Conservation (phyloP, 2,329 filamentous ascomycete genomes). For the Orbilia brochopaga region DNA sequence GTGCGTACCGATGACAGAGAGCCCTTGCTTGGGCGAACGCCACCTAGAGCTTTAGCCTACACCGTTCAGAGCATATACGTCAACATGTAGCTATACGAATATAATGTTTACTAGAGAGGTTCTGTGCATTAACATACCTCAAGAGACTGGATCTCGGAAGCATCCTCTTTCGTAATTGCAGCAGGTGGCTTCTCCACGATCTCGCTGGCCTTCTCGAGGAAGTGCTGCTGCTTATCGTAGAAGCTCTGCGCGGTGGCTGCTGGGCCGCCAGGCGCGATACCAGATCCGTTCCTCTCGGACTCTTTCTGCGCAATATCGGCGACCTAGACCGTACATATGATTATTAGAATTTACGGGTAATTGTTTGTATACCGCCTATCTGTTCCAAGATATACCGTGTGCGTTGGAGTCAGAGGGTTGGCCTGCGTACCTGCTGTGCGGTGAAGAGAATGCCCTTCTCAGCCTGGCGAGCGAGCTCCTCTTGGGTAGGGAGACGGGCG, state of each 20-base stretch:
- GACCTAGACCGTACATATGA: constrained; percentile 16
- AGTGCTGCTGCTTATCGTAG: constrained; percentile 57
- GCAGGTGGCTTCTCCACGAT: constrained; percentile 55
- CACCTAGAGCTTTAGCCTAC: constrained; percentile 31
- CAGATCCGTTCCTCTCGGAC: constrained; percentile 55
- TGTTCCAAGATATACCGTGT: too few relatives aligned
- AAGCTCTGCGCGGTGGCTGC: constrained; percentile 57
- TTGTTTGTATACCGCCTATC: too few relatives aligned
- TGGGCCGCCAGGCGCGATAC: constrained; percentile 56
- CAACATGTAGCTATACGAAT: too few relatives aligned
- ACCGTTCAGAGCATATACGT: background rate
- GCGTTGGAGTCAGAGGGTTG: too few relatives aligned
- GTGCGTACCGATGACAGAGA: constrained; percentile 26
- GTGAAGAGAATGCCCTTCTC: constrained; percentile 55
- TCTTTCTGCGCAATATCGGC: constrained; percentile 54
- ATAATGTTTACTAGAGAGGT: too few relatives aligned
- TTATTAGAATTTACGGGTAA: too few relatives aligned
- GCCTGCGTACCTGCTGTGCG: constrained; percentile 20
- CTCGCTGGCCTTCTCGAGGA: constrained; percentile 55
- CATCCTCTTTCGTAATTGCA: constrained; percentile 56
- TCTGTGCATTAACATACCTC: constrained; percentile 53
- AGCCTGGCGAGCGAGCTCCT: constrained; percentile 51
- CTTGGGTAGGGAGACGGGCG: constrained; percentile 51
- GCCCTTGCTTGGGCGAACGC: constrained; percentile 26
- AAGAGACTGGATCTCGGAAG: constrained; percentile 55